phyloP scores from a whole-genome alignment of 2,329 filamentous ascomycete genomes.

The Herpotrichia juniperi region DNA sequence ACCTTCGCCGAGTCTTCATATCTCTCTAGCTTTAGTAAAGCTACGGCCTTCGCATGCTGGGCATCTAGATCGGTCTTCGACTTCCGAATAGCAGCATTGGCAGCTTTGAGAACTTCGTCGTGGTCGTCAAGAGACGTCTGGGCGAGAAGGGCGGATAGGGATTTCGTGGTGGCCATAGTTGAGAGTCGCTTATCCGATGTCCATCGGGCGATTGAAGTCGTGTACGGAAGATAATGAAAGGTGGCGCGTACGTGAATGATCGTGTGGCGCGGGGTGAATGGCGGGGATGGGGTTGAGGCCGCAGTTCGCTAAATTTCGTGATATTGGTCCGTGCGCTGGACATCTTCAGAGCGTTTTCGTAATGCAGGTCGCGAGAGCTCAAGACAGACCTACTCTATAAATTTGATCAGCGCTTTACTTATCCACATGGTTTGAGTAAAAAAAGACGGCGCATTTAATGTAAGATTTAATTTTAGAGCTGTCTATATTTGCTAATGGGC shows the following conservation, averaged over 20 bases:
- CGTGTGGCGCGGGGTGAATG: slow-evolving; percentile 18
- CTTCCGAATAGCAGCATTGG: slow-evolving; percentile 62
- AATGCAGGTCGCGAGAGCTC: too few relatives aligned
- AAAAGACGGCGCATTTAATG: too few relatives aligned
- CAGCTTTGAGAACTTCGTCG: slow-evolving; percentile 72
- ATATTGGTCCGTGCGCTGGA: slow-evolving; percentile 15
- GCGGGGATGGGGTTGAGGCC: slow-evolving; percentile 21
- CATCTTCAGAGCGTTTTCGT: too few relatives aligned
- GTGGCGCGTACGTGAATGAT: neutral
- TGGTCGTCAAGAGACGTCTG: slow-evolving; percentile 70
- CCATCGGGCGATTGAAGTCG: slow-evolving; percentile 22
- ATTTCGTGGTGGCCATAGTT: slow-evolving; percentile 50
- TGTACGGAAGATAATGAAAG: neutral
- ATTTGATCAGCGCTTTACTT: too few relatives aligned
- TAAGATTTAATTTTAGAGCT: too few relatives aligned
- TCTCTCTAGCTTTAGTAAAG: slow-evolving; percentile 80
- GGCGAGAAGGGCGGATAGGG: slow-evolving; percentile 62
- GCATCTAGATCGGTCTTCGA: slow-evolving; percentile 65
- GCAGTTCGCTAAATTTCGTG: slow-evolving; percentile 23
- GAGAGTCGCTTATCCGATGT: slow-evolving; percentile 20
- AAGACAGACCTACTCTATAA: too few relatives aligned
- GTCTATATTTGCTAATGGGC: too few relatives aligned
- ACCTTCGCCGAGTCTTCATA: slow-evolving; percentile 77
- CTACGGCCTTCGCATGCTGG: slow-evolving; percentile 73
- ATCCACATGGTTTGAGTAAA: too few relatives aligned